These are phyloP conservation scores for Parmales sp. DNA, from an alignment of 108 stramenopile genomes.

Conservation along the genomic window DNA sequence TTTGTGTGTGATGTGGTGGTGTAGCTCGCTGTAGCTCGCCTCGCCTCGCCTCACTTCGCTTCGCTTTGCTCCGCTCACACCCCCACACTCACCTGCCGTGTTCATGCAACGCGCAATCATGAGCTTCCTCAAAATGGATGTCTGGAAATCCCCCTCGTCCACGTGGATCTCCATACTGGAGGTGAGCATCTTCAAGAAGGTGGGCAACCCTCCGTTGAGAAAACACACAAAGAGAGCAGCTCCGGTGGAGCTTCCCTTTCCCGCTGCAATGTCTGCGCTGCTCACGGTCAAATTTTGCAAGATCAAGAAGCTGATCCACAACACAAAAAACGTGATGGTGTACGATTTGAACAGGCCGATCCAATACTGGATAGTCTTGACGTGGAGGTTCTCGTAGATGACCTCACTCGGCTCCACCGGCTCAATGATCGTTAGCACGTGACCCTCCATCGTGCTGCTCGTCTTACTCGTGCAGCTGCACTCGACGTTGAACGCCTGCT, in stretches of 20 bases:
- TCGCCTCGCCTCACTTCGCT: too few relatives aligned
- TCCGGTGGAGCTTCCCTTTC: background rate
- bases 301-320: conserved; percentile 16
- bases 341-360: background rate
- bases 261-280: background rate
- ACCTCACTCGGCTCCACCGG: conserved; percentile 38
- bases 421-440: conserved; percentile 18
- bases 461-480: background rate
- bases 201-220: conserved; percentile 27
- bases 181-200: conserved; percentile 20
- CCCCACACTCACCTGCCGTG: too few relatives aligned
- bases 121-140: conserved; percentile 30
- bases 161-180: conserved; percentile 19
- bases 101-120: conserved; percentile 25
- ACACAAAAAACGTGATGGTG: conserved; percentile 13
- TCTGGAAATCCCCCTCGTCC: conserved; percentile 23
- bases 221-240: conserved; percentile 29
- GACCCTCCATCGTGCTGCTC: background rate
- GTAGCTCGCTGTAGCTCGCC: too few relatives aligned
- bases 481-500: background rate
- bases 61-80: too few relatives aligned
- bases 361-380: background rate
- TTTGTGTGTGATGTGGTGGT: too few relatives aligned
- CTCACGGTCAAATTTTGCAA: background rate
- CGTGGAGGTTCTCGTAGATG: conserved; percentile 14